Evolutionary conservation across 2,329 filamentous ascomycete genomes (phyloP).

Genomic region (Colletotrichum sojae): DNA sequence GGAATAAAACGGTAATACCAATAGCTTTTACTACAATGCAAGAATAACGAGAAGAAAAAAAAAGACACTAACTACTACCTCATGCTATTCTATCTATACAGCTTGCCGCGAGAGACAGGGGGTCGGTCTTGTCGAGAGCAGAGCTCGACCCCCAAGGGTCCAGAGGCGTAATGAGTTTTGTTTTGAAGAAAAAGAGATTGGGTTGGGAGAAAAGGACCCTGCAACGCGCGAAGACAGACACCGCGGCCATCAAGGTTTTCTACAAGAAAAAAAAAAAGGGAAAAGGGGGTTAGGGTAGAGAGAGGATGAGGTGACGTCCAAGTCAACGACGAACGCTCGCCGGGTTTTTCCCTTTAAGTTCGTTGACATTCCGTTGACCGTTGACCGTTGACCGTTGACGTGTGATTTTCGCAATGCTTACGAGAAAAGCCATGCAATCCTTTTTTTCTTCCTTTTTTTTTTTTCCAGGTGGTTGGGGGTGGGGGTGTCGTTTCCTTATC

Average conservation of each 20-base stretch:
- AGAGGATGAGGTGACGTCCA: neutral
- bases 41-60: neutral
- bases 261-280: slow-evolving; percentile 3
- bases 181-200: too few species aligned
- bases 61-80: slow-evolving; percentile 14
- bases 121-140: too few species aligned
- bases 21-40: slow-evolving; percentile 40
- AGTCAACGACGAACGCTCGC: neutral
- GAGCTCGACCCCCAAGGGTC: neutral
- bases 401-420: slow-evolving; percentile 3
- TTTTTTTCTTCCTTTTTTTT: slow-evolving; percentile 9
- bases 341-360: too few species aligned
- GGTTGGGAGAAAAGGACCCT: too few species aligned
- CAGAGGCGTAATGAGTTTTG: neutral
- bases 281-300: neutral
- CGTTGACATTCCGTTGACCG: slow-evolving; percentile 10
- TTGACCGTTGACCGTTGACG: neutral
- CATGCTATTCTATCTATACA: slow-evolving; percentile 38
- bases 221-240: too few species aligned
- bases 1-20: slow-evolving; percentile 10
- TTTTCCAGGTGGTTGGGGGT: neutral
- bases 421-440: slow-evolving; percentile 10
- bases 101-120: neutral
- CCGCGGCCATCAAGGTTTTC: neutral
- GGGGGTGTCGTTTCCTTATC: too few species aligned